Evolutionary conservation across 768 basidiomycete species (phyloP).

Genomic region (Chiua virens): DNA sequence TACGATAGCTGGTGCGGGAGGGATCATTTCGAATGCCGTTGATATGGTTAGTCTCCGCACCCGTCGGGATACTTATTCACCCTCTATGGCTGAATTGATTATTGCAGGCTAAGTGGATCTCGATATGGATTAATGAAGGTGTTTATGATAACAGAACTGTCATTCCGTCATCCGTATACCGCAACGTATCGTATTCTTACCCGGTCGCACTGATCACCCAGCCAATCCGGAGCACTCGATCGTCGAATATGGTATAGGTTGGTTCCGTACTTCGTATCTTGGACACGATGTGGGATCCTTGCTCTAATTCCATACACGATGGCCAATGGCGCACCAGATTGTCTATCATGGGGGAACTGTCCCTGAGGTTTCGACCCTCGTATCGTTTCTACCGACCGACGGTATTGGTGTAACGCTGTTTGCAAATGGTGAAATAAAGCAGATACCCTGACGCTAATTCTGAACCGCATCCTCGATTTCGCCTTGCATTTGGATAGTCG

Average conservation of each 20-base stretch:
- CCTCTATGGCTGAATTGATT: too few relatives aligned
- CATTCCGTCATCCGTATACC: constrained; percentile 32
- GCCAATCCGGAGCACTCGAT: constrained; percentile 24
- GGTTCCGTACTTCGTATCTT: constrained; percentile 37
- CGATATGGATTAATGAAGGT: constrained; percentile 35
- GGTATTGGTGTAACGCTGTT: constrained; percentile 37
- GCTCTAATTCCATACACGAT: neutral
- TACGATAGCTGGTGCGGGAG: constrained; percentile 39
- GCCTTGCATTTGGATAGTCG: constrained; percentile 11
- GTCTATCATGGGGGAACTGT: constrained; percentile 34
- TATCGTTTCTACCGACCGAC: constrained; percentile 37
- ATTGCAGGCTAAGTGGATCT: constrained; percentile 41
- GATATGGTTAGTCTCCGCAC: constrained; percentile 39
- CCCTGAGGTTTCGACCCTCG: constrained; percentile 33
- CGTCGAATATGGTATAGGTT: constrained; percentile 43
- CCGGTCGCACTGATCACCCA: constrained; percentile 18
- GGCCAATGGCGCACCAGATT: constrained; percentile 24
- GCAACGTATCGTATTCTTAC: constrained; percentile 33
- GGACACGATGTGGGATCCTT: constrained; percentile 38
- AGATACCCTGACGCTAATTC: constrained; percentile 3
- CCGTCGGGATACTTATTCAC: too few relatives aligned
- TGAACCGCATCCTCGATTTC: constrained; percentile 24
- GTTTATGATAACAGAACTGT: constrained; percentile 30
- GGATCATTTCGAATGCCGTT: constrained; percentile 41
- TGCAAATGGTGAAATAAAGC: constrained; percentile 29